Percentiles rank a stretch among this genome's conserved stretches.
Evolutionary conservation across 805 yeast genomes (phyloP).

Genomic region (Pichia rugopelliculosa): DNA sequence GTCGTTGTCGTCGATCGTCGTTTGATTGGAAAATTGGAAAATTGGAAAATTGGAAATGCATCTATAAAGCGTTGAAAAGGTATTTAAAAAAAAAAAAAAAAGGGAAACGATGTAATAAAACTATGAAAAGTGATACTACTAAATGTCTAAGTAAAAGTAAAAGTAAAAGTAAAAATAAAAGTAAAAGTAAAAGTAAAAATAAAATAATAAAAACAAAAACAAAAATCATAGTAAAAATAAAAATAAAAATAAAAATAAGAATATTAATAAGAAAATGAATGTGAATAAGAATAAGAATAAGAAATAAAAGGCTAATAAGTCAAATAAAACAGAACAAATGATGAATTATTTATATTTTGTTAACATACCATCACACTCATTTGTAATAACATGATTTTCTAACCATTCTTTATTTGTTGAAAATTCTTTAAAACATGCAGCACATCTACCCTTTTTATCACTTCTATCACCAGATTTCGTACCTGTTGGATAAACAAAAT

Average conservation of each 20-base stretch:
- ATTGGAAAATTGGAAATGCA: conserved; percentile 17
- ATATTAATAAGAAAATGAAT: neutral
- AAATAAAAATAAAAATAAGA: neutral
- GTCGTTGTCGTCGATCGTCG: too few species aligned
- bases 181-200: too few species aligned
- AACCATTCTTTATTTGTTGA: conserved; percentile 45
- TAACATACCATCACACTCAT: conserved; percentile 35
- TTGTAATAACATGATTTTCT: conserved; percentile 42
- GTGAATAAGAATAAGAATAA: neutral
- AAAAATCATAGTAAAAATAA: too few species aligned
- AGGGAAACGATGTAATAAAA: too few species aligned
- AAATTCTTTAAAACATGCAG: conserved; percentile 47
- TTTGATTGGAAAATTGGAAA: neutral
- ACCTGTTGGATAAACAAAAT: conserved; percentile 51
- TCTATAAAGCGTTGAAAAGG: too few species aligned
- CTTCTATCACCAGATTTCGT: conserved; percentile 40
- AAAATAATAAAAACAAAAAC: too few species aligned
- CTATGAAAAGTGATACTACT: too few species aligned
- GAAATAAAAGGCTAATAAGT: too few species aligned
- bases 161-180: neutral
- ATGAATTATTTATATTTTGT: conserved; percentile 15
- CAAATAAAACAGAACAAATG: neutral
- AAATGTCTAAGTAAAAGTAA: too few species aligned
- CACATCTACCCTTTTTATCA: conserved; percentile 41
- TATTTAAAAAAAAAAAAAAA: too few species aligned